Percentiles rank a stretch among this genome's conserved stretches.
Conservation (phyloP, 257 asterid species). For the Coffea canephora region DNA sequence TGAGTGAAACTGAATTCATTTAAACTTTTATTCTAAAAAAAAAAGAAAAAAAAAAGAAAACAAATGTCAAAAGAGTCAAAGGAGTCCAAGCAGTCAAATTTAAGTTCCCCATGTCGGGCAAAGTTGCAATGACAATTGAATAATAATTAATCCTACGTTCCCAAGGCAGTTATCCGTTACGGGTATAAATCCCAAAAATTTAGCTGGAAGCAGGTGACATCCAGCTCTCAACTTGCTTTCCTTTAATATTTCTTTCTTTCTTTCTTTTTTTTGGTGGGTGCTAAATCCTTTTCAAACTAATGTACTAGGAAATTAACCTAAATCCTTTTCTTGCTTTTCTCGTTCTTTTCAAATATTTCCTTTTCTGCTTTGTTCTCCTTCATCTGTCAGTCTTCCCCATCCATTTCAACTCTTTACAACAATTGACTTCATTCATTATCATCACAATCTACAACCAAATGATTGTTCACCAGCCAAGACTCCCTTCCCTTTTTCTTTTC, state of each 20-base stretch:
- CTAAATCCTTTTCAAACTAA: too few relatives aligned
- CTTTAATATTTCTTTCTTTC: background rate
- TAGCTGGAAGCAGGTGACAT: constrained; percentile 28
- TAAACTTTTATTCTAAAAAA: too few relatives aligned
- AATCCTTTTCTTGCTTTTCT: too few relatives aligned
- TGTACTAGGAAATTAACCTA: too few relatives aligned
- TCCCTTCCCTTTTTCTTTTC: background rate
- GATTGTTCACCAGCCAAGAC: background rate
- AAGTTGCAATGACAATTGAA: background rate
- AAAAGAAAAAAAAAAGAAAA: too few relatives aligned
- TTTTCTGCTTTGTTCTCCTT: background rate
- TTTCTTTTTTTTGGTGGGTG: background rate
- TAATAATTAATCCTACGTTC: background rate
- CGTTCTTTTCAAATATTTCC: too few relatives aligned
- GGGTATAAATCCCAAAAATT: constrained; percentile 7
- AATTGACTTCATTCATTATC: background rate
- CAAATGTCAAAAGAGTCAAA: background rate
- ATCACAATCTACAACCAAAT: background rate
- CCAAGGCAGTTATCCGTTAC: constrained; percentile 10
- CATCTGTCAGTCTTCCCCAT: background rate
- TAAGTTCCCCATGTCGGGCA: constrained; percentile 11
- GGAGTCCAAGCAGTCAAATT: constrained; percentile 28
- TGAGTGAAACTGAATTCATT: too few relatives aligned
- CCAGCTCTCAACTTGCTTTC: background rate
- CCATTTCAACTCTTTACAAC: background rate